Base-by-base conservation (phyloP, 2,329 filamentous ascomycete genomes). In the Phialemoniopsis sp. region DNA sequence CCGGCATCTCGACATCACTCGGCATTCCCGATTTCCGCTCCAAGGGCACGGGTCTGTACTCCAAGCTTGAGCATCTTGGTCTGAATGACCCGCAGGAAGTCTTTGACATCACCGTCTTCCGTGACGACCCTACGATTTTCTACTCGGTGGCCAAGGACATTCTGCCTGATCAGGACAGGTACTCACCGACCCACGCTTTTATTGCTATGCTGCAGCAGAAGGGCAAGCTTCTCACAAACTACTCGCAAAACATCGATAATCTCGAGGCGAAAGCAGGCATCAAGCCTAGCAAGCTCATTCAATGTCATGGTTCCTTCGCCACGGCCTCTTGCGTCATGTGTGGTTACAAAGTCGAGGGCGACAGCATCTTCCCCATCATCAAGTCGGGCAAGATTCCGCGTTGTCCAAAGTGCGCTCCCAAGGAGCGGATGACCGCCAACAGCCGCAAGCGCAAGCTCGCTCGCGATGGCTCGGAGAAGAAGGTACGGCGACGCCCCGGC, bases 181-280 rank as follows among this genome's bases (percentile, higher is more conserved):
- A 82, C 68, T 89, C 91, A 1, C 90, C 91, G 0, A 97, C 93
- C 0, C 93, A 98, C 69, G 83, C 85, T 38, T 98, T 98, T 67
- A 94, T 98, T 55, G 80, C 82, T 28, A 74, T 96, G 52, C 76
- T 98, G 29, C 87, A 98, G 62, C 77, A 91, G 50, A 86, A 89
- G 60, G 82, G 79, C 48, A 95, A 95, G 62, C 77, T 98, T 7
- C 77, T 96, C 43, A 97, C 90, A 32, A 96, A 97, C 66, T 98
- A 96, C 68, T 95, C 93, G 1, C 93, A 98, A 60, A 98, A 98
- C 62, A 97, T 98, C 55, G 93, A 98, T 69, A 96, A 96, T 52
- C 81, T 96, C 37, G 91, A 98, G 62, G 78, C 82, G 45, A 82
- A 87, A 54, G 91, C 91, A 1, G 93, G 93, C 16, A 87, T 98